A percentile compares a stretch with the other conserved stretches of the same genome.
Evolutionary conservation across 495 filamentous ascomycete genomes (phyloP).

Genomic region (Penicillium cosmopolitanum): DNA sequence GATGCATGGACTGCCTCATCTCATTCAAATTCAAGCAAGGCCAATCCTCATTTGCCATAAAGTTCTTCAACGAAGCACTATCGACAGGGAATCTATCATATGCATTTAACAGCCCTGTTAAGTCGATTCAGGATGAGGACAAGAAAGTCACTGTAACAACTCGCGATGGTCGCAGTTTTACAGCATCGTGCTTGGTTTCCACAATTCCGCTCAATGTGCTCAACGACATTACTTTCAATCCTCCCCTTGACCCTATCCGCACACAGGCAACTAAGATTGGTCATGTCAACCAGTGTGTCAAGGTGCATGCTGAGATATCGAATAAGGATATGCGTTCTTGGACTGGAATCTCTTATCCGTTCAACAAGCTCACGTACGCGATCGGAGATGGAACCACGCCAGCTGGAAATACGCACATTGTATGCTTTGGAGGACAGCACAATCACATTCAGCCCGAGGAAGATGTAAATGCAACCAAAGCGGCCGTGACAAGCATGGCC

Average conservation of each 20-base stretch:
- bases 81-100: conserved; percentile 23
- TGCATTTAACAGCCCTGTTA: conserved; percentile 28
- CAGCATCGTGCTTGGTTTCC: conserved; percentile 22
- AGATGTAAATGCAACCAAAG: conserved; percentile 22
- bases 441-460: conserved; percentile 30
- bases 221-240: conserved; percentile 25
- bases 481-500: conserved; percentile 22
- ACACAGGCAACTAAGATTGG: conserved; percentile 23
- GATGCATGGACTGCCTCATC: conserved; percentile 19
- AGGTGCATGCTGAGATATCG: conserved; percentile 34
- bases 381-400: conserved; percentile 27
- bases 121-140: conserved; percentile 20
- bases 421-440: conserved; percentile 24
- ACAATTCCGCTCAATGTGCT: conserved; percentile 39
- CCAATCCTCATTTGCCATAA: conserved; percentile 31
- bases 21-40: conserved; percentile 34
- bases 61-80: conserved; percentile 30
- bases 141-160: conserved; percentile 19
- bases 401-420: conserved; percentile 30
- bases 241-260: conserved; percentile 25
- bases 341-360: conserved; percentile 30
- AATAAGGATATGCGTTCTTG: conserved; percentile 29
- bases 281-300: conserved; percentile 34
- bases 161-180: conserved; percentile 19
- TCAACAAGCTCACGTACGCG: conserved; percentile 26